Evolutionary conservation across 2,329 filamentous ascomycete species (phyloP), one percentile per base, ranked within the genome.

Genomic region (Colletotrichum sp.): DNA sequence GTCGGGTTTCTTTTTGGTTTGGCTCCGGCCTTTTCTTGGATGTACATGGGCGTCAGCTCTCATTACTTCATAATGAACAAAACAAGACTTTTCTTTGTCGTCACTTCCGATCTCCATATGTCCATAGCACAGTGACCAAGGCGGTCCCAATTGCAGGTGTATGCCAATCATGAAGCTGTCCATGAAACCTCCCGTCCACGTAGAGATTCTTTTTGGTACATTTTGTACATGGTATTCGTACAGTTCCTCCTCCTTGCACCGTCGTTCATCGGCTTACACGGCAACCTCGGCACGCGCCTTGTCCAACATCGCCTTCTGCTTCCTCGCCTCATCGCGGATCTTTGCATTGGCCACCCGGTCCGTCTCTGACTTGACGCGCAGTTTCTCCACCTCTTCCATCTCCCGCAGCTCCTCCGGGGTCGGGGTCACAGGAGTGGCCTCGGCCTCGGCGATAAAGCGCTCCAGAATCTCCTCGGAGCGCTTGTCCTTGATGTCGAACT

Each of bases 401-500:
- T 92, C 87, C 66, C 86, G 83, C 72, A 86, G 79, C 77, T 96
- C 93, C 79, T 92, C 88, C 4, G 85, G 82, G 2, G 89, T 92
- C 4, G 92, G 86, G 74, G 87, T 79, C 2, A 95, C 81, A 29
- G 84, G 80, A 31, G 85, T 82, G 12, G 93, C 93, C 24, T 89
- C 89, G 24, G 93, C 94, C 81, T 91, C 86, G 72, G 85, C 83
- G 51, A 95, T 81, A 67, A 96, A 87, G 72, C 90, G 87, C 63
- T 87, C 83, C 21, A 95, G 84, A 74, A 96, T 95, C 43, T 90
- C 86, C 5, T 87, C 84, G 57, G 91, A 91, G 73, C 86, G 86
- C 78, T 89, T 87, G 78, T 89, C 82, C 81, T 91, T 92, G 88
- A 95, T 93, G 77, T 93, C 87, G 77, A 93, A 89, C 61, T 86